phyloP scores from a whole-genome alignment of 495 filamentous ascomycete species.

The Aspergillus steynii region DNA sequence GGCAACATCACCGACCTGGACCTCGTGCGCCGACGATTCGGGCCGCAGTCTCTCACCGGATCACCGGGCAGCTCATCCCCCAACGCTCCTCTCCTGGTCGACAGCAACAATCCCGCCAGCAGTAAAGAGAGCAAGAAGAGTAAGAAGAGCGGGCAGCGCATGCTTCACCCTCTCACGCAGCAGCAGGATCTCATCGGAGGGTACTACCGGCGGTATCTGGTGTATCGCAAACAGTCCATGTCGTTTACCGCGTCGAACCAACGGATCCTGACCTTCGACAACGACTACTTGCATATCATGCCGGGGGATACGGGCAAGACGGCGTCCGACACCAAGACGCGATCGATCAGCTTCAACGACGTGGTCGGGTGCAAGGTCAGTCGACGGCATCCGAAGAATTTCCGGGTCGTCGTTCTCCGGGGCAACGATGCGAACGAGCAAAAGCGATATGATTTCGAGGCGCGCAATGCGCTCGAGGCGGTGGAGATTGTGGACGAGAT shows the following conservation, averaged over 20 bases:
- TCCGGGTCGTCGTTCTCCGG: conserved; percentile 82
- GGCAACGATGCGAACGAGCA: conserved; percentile 68
- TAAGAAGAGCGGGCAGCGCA: conserved; percentile 61
- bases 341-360: conserved; percentile 87
- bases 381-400: conserved; percentile 84
- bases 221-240: conserved; percentile 93
- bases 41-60: conserved; percentile 70
- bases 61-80: conserved; percentile 81
- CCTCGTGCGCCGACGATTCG: conserved; percentile 82
- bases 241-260: conserved; percentile 83
- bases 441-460: conserved; percentile 97
- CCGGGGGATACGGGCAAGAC: conserved; percentile 64
- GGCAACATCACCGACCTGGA: conserved; percentile 84
- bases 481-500: conserved; percentile 87
- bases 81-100: conserved; percentile 70
- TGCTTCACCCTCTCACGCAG: conserved; percentile 76
- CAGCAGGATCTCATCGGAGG: conserved; percentile 72
- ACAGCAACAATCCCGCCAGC: conserved; percentile 35
- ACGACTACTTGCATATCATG: conserved; percentile 94
- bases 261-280: conserved; percentile 84
- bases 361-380: conserved; percentile 94
- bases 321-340: conserved; percentile 67
- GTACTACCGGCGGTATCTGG: conserved; percentile 82
- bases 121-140: conserved; percentile 53
- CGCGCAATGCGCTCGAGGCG: conserved; percentile 75